Percentiles rank a stretch among this genome's conserved stretches.
These are phyloP conservation scores for Heracleum sosnowskyi DNA, from an alignment of 129 eudicot genomes.

Conservation along the genomic window DNA sequence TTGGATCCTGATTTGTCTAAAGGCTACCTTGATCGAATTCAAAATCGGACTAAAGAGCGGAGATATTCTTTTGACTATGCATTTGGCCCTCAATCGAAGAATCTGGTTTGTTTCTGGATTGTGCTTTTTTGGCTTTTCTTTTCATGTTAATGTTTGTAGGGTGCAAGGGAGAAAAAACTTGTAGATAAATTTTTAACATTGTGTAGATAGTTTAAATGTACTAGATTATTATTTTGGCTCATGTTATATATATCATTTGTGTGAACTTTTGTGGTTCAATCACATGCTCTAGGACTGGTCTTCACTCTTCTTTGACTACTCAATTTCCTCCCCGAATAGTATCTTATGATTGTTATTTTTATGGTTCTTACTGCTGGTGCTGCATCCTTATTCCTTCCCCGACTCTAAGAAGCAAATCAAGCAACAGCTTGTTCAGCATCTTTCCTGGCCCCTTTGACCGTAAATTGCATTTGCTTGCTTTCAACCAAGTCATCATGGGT, in stretches of 20 bases:
- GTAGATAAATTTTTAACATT: not conserved
- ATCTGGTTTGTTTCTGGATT: conserved; percentile 41
- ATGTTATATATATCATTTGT: not conserved
- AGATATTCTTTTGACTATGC: conserved; percentile 75
- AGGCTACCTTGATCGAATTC: conserved; percentile 77
- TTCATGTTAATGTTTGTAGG: not conserved
- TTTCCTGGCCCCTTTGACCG: too few species aligned
- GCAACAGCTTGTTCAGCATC: not conserved
- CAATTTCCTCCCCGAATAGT: not conserved
- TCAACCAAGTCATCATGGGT: too few species aligned
- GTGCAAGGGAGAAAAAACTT: not conserved
- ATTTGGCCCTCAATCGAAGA: conserved; percentile 55
- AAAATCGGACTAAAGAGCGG: conserved; percentile 76
- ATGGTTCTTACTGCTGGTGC: not conserved
- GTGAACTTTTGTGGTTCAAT: not conserved
- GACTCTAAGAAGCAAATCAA: not conserved
- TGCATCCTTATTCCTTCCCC: not conserved
- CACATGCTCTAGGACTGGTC: too few species aligned
- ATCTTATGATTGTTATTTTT: not conserved
- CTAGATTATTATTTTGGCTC: not conserved
- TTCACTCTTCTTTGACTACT: not conserved
- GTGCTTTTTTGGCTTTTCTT: not conserved
- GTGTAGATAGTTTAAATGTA: too few species aligned
- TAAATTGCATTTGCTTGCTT: too few species aligned
- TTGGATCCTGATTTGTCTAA: conserved; percentile 91